Evolutionary conservation across 768 basidiomycete genomes (phyloP), one percentile per base, ranked within the genome.

Genomic region (Lactarius trivialis): DNA sequence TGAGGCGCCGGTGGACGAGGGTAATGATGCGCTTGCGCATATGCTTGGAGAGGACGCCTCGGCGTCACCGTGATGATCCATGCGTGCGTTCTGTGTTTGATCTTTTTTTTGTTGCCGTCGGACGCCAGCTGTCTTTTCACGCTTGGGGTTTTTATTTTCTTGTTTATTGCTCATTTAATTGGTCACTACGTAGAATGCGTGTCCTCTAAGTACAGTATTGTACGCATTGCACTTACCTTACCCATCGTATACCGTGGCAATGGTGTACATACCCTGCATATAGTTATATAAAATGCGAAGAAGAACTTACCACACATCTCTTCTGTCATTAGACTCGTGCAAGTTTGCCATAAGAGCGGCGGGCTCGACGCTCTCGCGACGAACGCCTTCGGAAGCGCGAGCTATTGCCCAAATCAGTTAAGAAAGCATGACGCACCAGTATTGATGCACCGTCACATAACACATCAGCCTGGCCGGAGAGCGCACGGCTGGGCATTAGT

Each of bases 1-100:
- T 65, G 82, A 89, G 66, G 82, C 83, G 1, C 82, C 85, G 7
- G 75, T 72, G 64, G 82, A 85, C 64, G 78, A 81, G 56, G 85
- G 82, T 30, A 86, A 85, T 45, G 86, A 90, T 68, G 78, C 82
- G 33, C 76, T 92, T 59, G 85, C 88, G 58, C 84, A 79, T 70
- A 81, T 91, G 75, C 76, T 88, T 71, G 85, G 83, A 1, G 80
- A 79, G 60, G 73, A 75, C 1, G 61, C 61, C 9, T 59, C 57
- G 15, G 26, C 28, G 24, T 54, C 53, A 36, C 17, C 9, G 51
- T 52, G n/a, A 33, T 4, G 9, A 15, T 11, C 17, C 50, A 21
- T 51, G 49, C 28, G 37, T 51, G 24, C 26, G 28, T 17, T n/a
- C n/a, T n/a, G n/a, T n/a, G n/a, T n/a, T n/a, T n/a, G n/a, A n/a